These are phyloP conservation scores for Penicillium paxilli DNA, from an alignment of 495 filamentous ascomycete species.

Conservation along the genomic window DNA sequence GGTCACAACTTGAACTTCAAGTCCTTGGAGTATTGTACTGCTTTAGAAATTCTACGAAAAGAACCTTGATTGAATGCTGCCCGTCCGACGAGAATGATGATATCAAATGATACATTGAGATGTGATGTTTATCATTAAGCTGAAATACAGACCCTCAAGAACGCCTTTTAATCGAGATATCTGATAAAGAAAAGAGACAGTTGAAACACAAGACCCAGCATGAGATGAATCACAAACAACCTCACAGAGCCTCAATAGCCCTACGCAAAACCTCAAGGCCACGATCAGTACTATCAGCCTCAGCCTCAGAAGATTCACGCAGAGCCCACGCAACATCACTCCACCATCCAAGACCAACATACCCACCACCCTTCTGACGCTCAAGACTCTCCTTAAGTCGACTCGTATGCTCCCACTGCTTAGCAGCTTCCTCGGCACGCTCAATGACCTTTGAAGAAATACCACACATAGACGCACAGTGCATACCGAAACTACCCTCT, in stretches of 20 bases:
- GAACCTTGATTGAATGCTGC: no score
- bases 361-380: slow-evolving; percentile 68
- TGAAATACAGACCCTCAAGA: neutral
- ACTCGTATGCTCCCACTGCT: slow-evolving; percentile 93
- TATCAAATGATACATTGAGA: neutral
- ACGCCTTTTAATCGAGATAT: slow-evolving; percentile 3
- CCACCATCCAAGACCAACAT: slow-evolving; percentile 82
- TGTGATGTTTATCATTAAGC: neutral
- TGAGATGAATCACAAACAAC: neutral
- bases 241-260: slow-evolving; percentile 75
- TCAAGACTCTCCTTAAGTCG: slow-evolving; percentile 86
- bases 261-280: slow-evolving; percentile 70
- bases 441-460: slow-evolving; percentile 83
- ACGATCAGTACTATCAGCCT: slow-evolving; percentile 43
- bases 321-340: slow-evolving; percentile 90
- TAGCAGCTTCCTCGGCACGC: slow-evolving; percentile 84
- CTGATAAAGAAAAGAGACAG: neutral
- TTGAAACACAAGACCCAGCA: neutral
- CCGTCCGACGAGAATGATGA: neutral
- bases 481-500: slow-evolving; percentile 98
- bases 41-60: no score
- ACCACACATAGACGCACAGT: slow-evolving; percentile 97
- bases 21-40: no score
- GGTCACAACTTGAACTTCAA: no score
- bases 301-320: slow-evolving; percentile 49